Percentiles rank a stretch among this genome's conserved stretches.
Conservation (phyloP, 192 early-diverging fungal genomes). For the Mortierella hygrophila region DNA sequence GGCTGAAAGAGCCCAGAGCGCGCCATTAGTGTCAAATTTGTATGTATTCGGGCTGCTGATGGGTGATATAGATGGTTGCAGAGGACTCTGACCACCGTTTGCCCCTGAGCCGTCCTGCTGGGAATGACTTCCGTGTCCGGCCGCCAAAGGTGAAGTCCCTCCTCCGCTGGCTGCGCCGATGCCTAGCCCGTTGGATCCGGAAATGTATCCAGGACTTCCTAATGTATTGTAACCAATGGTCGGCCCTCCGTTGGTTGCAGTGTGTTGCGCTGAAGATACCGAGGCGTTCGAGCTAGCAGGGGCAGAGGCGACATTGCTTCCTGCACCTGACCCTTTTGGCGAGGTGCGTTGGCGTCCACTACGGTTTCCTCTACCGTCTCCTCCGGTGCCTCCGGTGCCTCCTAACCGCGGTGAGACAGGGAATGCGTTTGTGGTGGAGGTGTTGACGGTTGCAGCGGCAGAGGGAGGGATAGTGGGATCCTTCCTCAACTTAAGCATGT, state of each 20-base stretch:
- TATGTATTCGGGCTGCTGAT: conserved; percentile 2
- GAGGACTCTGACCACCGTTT: neutral
- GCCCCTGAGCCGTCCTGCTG: neutral
- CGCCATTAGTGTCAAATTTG: conserved; percentile 55
- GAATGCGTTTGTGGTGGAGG: conserved; percentile 37
- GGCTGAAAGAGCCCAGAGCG: conserved; percentile 67
- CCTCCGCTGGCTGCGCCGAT: neutral
- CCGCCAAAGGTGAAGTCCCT: neutral
- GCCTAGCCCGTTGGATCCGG: conserved; percentile 10
- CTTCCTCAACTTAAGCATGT: conserved; percentile 53
- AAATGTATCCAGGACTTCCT: neutral
- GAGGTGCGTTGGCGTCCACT: conserved; percentile 30
- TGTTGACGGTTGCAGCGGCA: conserved; percentile 42
- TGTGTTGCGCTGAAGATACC: neutral
- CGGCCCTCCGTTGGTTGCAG: conserved; percentile 1
- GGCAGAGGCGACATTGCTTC: neutral
- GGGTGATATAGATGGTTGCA: neutral
- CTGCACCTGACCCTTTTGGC: conserved; percentile 22
- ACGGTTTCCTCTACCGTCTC: conserved; percentile 1
- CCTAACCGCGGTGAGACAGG: conserved; percentile 42
- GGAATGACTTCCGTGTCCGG: conserved; percentile 9
- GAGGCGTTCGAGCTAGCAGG: neutral
- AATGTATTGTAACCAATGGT: neutral
- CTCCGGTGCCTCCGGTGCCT: neutral
- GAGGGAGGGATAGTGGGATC: conserved; percentile 50